A percentile compares a stretch with the other conserved stretches of the same genome.
phyloP scores from a whole-genome alignment of 2,329 filamentous ascomycete genomes.

The Alternaria sp. region DNA sequence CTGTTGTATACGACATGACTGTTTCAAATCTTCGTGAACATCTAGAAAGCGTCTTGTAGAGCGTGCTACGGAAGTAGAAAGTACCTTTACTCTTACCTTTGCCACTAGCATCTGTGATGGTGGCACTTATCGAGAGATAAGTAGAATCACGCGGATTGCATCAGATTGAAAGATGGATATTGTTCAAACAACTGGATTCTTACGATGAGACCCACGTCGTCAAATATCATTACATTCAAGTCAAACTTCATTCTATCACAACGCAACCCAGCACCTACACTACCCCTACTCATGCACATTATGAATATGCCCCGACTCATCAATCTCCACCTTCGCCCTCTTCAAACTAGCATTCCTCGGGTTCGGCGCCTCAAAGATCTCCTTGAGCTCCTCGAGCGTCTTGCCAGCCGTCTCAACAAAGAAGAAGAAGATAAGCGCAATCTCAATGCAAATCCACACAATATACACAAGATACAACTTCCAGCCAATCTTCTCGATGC shows the following conservation, averaged over 20 bases:
- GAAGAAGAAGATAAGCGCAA: slow-evolving; percentile 38
- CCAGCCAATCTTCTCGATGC: slow-evolving; percentile 42
- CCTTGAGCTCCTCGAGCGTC: slow-evolving; percentile 42
- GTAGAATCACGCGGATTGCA: not conserved
- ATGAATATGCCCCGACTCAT: slow-evolving; percentile 30
- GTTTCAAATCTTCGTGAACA: not conserved
- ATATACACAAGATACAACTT: slow-evolving; percentile 43
- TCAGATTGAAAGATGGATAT: not conserved
- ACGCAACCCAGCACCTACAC: not conserved
- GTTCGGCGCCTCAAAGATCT: slow-evolving; percentile 41
- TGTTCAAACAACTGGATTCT: not conserved
- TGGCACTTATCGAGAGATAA: not conserved
- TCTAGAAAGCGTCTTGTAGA: not conserved
- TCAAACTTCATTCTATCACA: not conserved
- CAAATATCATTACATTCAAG: not conserved
- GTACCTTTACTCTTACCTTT: not conserved
- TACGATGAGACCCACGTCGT: not conserved
- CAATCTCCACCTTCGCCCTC: slow-evolving; percentile 33
- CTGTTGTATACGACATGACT: not conserved
- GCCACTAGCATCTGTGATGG: not conserved
- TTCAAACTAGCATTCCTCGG: slow-evolving; percentile 33
- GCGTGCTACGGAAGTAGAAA: not conserved
- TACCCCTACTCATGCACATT: slow-evolving; percentile 19
- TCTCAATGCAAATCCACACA: slow-evolving; percentile 41
- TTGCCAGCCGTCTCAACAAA: slow-evolving; percentile 44